Base-by-base conservation (phyloP, 2,329 filamentous ascomycete species). In the Graphilbum ipis-grandicollis region DNA sequence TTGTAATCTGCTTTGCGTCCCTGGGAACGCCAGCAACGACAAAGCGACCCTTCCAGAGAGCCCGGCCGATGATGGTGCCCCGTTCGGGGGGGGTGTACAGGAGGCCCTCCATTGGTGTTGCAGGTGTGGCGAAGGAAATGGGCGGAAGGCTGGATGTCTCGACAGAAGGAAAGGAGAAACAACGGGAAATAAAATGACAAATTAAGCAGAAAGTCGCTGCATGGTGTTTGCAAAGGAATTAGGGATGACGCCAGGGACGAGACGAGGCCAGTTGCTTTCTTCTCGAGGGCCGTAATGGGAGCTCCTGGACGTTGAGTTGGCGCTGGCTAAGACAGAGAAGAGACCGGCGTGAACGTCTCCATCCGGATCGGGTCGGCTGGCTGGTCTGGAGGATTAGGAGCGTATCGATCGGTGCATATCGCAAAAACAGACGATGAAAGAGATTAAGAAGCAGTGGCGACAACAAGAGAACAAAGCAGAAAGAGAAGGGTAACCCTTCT, bases 1-100 rank as follows among this genome's bases (percentile, higher is more conserved):
- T 4, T 31, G 29, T 15, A 13, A 18, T 37, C 18, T 38, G 38
- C 23, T 28, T 52, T 47, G 30, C 60, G 57, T 46, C 57, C 55
- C 33, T 50, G 50, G 22, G 54, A 44, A 39, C 50, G 49, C 69
- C 69, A 39, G 75, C 56, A 39, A 72, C 59, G 34, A 77, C 63
- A 52, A 71, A 75, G 53, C 73, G 71, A 49, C 64, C 47, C 71
- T 70, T 70, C 65, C 66, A 70, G 26, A 62, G 40, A 15, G 65
- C 59, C 38, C 62, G 56, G 34, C 65, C 65, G 37, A 70, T 59
- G 34, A 70, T 63, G 32, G 60, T 60, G 28, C 61, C 60, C 47
- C 65, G 55, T 45, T 69, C 66, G 3, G 66, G 66, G 36, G 66
- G 66, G 22, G 63, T 54, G 38, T 60, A 52, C 47, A 70, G 52